Conservation (phyloP, 2,329 filamentous ascomycete species). For the Colletotrichum lindemuthianum region DNA sequence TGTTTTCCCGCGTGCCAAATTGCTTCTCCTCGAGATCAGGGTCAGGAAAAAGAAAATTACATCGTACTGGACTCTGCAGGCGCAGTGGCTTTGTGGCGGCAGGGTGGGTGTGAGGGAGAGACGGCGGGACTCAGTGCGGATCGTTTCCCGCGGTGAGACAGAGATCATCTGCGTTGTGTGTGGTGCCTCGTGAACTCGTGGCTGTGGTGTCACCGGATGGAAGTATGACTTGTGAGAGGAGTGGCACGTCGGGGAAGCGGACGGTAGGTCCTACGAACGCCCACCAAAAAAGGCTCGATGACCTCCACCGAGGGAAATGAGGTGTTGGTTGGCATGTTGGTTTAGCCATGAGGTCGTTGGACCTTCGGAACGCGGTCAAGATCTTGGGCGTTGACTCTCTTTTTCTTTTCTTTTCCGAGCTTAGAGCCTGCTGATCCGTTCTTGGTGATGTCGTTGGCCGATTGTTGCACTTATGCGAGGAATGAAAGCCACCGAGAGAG, state of each 20-base stretch:
- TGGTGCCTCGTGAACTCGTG: conserved; percentile 24
- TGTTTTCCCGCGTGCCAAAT: not conserved
- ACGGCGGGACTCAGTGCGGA: conserved; percentile 13
- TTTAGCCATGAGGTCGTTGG: too few species aligned
- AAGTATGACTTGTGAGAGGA: not conserved
- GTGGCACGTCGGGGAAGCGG: not conserved
- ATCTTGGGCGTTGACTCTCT: too few species aligned
- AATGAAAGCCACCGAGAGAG: conserved; percentile 1
- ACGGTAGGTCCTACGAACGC: not conserved
- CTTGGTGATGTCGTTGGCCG: not conserved
- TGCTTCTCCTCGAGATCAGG: not conserved
- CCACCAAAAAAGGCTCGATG: not conserved
- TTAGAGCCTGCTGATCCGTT: not conserved
- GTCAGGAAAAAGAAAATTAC: conserved; percentile 3
- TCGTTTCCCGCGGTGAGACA: conserved; percentile 31
- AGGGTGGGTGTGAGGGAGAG: conserved; percentile 3
- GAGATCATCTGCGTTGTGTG: conserved; percentile 9
- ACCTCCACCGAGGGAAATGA: not conserved
- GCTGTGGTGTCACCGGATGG: conserved; percentile 17
- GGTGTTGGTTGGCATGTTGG: too few species aligned
- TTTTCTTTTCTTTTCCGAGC: too few species aligned
- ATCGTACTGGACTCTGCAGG: too few species aligned
- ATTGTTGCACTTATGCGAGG: not conserved
- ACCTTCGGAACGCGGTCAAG: too few species aligned
- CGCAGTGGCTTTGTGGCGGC: too few species aligned